Percentiles rank a stretch among this genome's conserved stretches.
These are phyloP conservation scores for Lentinula raphanica DNA, from an alignment of 768 basidiomycete species.

Conservation along the genomic window DNA sequence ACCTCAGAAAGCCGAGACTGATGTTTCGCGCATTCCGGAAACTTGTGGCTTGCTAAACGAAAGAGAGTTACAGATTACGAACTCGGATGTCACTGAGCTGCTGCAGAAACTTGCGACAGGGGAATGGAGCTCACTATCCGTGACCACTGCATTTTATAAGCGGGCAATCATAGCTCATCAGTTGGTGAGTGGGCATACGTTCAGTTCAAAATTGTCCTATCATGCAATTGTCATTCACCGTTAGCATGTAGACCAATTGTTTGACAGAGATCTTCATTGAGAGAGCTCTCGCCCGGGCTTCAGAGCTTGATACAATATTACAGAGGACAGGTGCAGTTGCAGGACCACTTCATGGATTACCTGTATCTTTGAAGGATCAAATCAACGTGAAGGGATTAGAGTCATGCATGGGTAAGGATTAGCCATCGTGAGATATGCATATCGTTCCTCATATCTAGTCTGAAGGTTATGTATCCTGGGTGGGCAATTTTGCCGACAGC, in stretches of 20 bases:
- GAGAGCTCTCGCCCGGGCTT: constrained; percentile 57
- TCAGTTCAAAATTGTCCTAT: too few species aligned
- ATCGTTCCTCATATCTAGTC: background rate
- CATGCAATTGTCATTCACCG: too few species aligned
- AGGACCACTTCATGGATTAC: constrained; percentile 74
- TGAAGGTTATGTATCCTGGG: constrained; percentile 68
- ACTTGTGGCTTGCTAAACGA: constrained; percentile 51
- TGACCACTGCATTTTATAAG: constrained; percentile 71
- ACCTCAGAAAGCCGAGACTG: constrained; percentile 37
- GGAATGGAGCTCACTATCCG: constrained; percentile 60
- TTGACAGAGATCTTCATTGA: constrained; percentile 82
- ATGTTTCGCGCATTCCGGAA: constrained; percentile 52
- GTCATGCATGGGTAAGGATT: constrained; percentile 53
- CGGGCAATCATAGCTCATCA: constrained; percentile 78
- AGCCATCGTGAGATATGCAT: background rate
- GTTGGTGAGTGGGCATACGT: constrained; percentile 38
- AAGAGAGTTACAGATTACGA: constrained; percentile 46
- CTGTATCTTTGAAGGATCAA: constrained; percentile 74
- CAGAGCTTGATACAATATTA: constrained; percentile 59
- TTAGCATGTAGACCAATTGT: constrained; percentile 64
- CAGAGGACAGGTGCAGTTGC: constrained; percentile 56
- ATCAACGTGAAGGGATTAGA: constrained; percentile 64
- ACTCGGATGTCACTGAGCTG: constrained; percentile 36
- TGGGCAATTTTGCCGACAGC: constrained; percentile 52
- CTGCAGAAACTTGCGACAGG: constrained; percentile 48